These are phyloP conservation scores for Kwoniella pini DNA, from an alignment of 768 basidiomycete genomes.

Conservation along the genomic window DNA sequence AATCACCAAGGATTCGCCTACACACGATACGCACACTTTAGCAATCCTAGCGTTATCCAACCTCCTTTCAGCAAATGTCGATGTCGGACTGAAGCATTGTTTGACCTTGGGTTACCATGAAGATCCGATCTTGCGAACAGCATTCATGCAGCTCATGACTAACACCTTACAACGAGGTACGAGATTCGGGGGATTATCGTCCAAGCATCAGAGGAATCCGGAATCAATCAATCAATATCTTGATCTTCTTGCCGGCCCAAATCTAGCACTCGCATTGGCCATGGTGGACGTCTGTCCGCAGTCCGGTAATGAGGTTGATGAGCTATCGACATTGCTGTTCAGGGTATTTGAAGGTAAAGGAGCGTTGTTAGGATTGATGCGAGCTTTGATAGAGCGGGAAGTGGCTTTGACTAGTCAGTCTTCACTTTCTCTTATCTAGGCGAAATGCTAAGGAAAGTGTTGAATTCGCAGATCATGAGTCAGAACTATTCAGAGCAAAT, in stretches of 20 bases:
- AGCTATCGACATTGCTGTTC: conserved; percentile 74
- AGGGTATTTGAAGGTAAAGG: conserved; percentile 80
- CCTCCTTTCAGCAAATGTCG: conserved; percentile 78
- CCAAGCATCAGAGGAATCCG: conserved; percentile 16
- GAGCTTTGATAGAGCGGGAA: conserved; percentile 82
- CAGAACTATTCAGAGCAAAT: conserved; percentile 82
- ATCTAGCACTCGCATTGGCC: conserved; percentile 61
- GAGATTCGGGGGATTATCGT: conserved; percentile 62
- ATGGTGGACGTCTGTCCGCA: conserved; percentile 84
- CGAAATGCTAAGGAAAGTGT: neutral
- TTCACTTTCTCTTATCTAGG: neutral
- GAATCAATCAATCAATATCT: conserved; percentile 21
- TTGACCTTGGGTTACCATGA: conserved; percentile 73
- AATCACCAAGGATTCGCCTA: neutral
- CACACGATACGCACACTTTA: conserved; percentile 58
- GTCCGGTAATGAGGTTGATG: conserved; percentile 67
- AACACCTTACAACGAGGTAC: conserved; percentile 77
- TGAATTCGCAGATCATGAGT: conserved; percentile 64
- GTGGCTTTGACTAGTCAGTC: conserved; percentile 70
- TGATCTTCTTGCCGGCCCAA: conserved; percentile 18
- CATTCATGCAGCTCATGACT: conserved; percentile 82
- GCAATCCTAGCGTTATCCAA: conserved; percentile 79
- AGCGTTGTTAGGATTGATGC: conserved; percentile 71
- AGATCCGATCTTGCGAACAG: conserved; percentile 68
- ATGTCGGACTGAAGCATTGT: conserved; percentile 86